Conservation (phyloP, 805 yeast genomes). For the Metschnikowia peoriensis region DNA sequence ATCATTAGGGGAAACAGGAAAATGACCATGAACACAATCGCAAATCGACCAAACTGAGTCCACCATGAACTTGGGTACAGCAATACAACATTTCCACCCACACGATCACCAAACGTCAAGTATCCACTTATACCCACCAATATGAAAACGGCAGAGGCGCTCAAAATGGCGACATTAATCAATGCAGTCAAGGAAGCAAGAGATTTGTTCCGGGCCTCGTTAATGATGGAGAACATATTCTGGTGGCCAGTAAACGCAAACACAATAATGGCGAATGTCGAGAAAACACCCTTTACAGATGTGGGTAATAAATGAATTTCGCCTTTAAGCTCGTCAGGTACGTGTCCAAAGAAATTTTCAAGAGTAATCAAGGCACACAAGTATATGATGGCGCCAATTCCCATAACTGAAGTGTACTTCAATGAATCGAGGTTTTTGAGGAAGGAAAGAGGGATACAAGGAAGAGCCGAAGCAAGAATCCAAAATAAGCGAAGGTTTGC, state of each 20-base stretch:
- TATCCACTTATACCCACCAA: constrained; percentile 82
- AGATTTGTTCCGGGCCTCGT: constrained; percentile 66
- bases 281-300: constrained; percentile 51
- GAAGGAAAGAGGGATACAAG: constrained; percentile 65
- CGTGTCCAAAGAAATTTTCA: constrained; percentile 64
- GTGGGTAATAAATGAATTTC: constrained; percentile 32
- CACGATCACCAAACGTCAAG: constrained; percentile 65
- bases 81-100: constrained; percentile 73
- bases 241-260: constrained; percentile 97
- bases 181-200: constrained; percentile 46
- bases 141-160: constrained; percentile 62
- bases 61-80: constrained; percentile 61
- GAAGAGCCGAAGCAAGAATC: constrained; percentile 49
- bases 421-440: constrained; percentile 75
- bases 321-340: constrained; percentile 33
- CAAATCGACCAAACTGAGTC: constrained; percentile 77
- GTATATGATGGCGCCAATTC: constrained; percentile 77
- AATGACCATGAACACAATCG: constrained; percentile 76
- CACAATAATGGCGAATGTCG: constrained; percentile 83
- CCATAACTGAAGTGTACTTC: constrained; percentile 81
- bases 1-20: constrained; percentile 87
- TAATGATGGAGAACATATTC: constrained; percentile 85
- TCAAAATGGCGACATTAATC: constrained; percentile 51
- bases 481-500: constrained; percentile 49
- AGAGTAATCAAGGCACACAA: constrained; percentile 67